Evolutionary conservation across 331 rosid species (phyloP).

Genomic region (Saraca asoca): DNA sequence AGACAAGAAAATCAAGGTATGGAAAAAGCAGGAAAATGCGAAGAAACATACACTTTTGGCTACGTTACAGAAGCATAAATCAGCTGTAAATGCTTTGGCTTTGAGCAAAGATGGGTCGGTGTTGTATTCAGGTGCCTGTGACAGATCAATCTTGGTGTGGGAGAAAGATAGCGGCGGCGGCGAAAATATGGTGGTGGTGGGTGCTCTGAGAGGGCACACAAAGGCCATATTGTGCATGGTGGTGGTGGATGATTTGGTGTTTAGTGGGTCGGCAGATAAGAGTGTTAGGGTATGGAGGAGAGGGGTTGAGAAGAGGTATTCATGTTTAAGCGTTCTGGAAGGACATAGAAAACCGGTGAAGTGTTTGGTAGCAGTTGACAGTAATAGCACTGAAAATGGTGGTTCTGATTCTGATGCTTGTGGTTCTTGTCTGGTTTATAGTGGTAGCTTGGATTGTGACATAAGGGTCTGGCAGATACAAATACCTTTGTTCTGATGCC

Average conservation of each 20-base stretch:
- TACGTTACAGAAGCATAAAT: constrained; percentile 54
- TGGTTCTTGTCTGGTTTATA: constrained; percentile 44
- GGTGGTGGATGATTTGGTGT: constrained; percentile 46
- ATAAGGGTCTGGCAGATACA: constrained; percentile 48
- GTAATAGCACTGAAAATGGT: not conserved
- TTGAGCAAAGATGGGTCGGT: constrained; percentile 42
- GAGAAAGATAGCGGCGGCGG: constrained; percentile 16
- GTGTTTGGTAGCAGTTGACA: constrained; percentile 46
- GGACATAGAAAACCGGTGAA: constrained; percentile 47
- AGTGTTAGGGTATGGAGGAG: constrained; percentile 53
- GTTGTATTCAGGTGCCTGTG: constrained; percentile 59
- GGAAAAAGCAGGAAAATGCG: constrained; percentile 30
- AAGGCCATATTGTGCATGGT: constrained; percentile 54
- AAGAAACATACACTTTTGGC: constrained; percentile 35
- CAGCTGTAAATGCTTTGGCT: constrained; percentile 53
- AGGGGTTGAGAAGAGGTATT: constrained; percentile 39
- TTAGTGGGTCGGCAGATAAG: constrained; percentile 58
- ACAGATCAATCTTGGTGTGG: constrained; percentile 58
- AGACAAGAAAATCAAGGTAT: constrained; percentile 47
- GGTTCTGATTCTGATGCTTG: not conserved
- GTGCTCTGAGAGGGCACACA: constrained; percentile 54
- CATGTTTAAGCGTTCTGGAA: constrained; percentile 47
- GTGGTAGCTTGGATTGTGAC: constrained; percentile 53
- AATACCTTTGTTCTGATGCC: constrained; percentile 31
- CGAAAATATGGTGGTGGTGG: constrained; percentile 40